Conservation (phyloP, 169 alveolate species). For the Babesia ovata region DNA sequence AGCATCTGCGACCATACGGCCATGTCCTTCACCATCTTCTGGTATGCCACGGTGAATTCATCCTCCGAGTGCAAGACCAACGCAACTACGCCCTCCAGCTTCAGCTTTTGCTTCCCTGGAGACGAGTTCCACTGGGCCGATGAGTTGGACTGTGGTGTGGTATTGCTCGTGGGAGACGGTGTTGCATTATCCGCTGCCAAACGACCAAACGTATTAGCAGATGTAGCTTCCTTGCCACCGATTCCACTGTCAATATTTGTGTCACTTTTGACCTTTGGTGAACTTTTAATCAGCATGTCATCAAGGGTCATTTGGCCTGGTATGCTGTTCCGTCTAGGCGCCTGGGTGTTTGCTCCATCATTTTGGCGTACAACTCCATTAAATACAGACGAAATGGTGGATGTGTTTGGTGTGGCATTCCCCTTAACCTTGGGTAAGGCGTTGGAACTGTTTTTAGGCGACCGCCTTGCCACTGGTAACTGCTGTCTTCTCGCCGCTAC, state of each 20-base stretch:
- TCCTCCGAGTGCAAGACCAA: conserved; percentile 51
- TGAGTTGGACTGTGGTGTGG: neutral
- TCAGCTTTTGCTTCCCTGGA: neutral
- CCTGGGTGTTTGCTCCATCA: neutral
- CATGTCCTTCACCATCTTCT: neutral
- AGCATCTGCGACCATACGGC: conserved; percentile 25
- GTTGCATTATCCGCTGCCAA: neutral
- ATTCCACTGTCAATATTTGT: neutral
- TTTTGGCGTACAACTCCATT: neutral
- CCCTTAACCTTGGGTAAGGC: neutral
- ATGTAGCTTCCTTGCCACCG: neutral
- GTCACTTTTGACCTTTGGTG: neutral
- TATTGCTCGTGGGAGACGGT: neutral
- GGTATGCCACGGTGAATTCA: conserved; percentile 40
- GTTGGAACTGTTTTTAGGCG: neutral
- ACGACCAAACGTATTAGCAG: neutral
- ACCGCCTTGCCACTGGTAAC: neutral
- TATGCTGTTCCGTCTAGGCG: neutral
- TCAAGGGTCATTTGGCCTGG: neutral
- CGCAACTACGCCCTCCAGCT: conserved; percentile 50
- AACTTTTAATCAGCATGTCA: neutral
- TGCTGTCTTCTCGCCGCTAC: neutral
- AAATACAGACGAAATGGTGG: neutral
- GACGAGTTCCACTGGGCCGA: neutral
- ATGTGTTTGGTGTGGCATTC: neutral